A percentile compares a stretch with the other conserved stretches of the same genome.
These are phyloP conservation scores for Termitomyces titanicus DNA, from an alignment of 768 basidiomycete genomes.

Conservation along the genomic window DNA sequence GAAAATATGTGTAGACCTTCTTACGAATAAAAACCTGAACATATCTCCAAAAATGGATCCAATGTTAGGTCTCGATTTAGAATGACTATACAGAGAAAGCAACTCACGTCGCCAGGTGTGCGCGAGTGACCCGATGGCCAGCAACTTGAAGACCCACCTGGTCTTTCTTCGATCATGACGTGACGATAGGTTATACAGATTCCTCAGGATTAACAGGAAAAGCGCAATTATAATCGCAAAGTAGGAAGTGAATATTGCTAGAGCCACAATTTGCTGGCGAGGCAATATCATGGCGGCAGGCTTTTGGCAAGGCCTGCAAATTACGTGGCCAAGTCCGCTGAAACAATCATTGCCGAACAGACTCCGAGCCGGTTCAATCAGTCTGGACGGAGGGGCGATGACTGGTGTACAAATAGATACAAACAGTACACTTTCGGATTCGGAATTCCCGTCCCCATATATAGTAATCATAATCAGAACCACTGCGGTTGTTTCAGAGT, in stretches of 20 bases:
- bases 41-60: conserved; percentile 21
- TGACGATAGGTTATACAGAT: background rate
- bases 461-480: no score
- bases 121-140: conserved; percentile 23
- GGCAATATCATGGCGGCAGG: background rate
- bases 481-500: no score
- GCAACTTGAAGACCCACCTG: conserved; percentile 11
- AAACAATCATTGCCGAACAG: no score
- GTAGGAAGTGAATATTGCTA: conserved; percentile 22
- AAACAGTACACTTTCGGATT: no score
- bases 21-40: conserved; percentile 29
- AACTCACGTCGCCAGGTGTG: conserved; percentile 37
- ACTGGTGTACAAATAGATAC: no score
- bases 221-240: conserved; percentile 23
- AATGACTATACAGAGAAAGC: background rate
- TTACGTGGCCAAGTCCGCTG: no score
- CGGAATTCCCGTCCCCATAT: no score
- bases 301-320: no score
- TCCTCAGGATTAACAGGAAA: conserved; percentile 13
- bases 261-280: background rate
- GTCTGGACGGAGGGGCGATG: no score
- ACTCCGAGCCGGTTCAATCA: no score
- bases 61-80: background rate
- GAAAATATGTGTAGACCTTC: no score
- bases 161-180: background rate